phyloP scores from a whole-genome alignment of 768 basidiomycete genomes.

The Kwoniella heveanensis region DNA sequence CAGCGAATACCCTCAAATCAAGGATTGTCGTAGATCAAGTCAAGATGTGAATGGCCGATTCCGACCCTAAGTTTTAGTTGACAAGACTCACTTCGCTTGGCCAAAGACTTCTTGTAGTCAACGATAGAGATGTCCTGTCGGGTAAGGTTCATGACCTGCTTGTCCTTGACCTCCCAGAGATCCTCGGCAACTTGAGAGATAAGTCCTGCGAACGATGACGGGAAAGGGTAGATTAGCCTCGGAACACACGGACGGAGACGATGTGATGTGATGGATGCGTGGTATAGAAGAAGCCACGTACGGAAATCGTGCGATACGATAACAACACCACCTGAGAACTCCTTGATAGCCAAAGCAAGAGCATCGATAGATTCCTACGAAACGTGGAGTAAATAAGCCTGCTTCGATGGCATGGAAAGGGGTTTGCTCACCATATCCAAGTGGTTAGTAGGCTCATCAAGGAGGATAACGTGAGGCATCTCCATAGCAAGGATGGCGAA shows the following conservation, averaged over 20 bases:
- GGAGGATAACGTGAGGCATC: conserved; percentile 88
- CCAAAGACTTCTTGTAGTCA: conserved; percentile 83
- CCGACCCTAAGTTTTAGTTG: too few relatives aligned
- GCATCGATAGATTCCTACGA: conserved; percentile 86
- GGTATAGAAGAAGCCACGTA: too few relatives aligned
- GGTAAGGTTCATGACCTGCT: conserved; percentile 88
- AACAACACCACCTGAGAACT: conserved; percentile 95
- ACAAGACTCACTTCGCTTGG: conserved; percentile 73
- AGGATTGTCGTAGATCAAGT: background rate
- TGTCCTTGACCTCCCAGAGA: conserved; percentile 96
- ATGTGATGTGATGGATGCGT: too few relatives aligned
- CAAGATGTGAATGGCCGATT: too few relatives aligned
- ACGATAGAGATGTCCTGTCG: conserved; percentile 87
- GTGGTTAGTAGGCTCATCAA: conserved; percentile 56
- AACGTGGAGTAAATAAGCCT: background rate
- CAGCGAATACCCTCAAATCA: too few relatives aligned
- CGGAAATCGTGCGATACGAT: conserved; percentile 99
- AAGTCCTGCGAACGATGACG: conserved; percentile 62
- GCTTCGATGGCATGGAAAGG: background rate
- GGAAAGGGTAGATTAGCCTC: background rate
- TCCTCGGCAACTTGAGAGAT: conserved; percentile 98
- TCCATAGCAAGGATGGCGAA: conserved; percentile 97
- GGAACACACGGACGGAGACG: background rate
- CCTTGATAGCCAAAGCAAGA: conserved; percentile 90
- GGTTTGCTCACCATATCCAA: conserved; percentile 60